phyloP scores from a whole-genome alignment of 371 early-diverging fungal genomes.

The Mucor circinelloides region DNA sequence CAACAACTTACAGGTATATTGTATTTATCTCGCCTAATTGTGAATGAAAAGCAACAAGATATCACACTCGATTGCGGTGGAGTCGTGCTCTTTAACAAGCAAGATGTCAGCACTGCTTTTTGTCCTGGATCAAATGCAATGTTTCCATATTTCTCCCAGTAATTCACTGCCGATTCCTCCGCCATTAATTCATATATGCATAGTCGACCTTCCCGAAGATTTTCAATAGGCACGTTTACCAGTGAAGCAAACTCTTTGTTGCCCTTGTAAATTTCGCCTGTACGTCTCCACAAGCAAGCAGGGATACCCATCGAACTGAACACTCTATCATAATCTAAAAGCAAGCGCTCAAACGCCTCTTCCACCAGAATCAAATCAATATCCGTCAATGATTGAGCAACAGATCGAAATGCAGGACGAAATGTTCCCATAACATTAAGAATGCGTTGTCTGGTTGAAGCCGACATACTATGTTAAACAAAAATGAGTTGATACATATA shows the following conservation, averaged over 20 bases:
- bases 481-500: not conserved
- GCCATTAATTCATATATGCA: slow-evolving; percentile 91
- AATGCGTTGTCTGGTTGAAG: slow-evolving; percentile 74
- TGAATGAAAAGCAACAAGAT: slow-evolving; percentile 91
- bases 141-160: slow-evolving; percentile 92
- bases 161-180: slow-evolving; percentile 87
- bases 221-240: slow-evolving; percentile 81
- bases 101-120: slow-evolving; percentile 93
- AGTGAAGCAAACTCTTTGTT: slow-evolving; percentile 93
- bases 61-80: slow-evolving; percentile 56
- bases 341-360: slow-evolving; percentile 90
- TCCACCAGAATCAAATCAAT: slow-evolving; percentile 91
- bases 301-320: slow-evolving; percentile 95
- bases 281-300: slow-evolving; percentile 92
- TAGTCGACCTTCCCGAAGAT: slow-evolving; percentile 72
- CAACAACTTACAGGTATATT: slow-evolving; percentile 64
- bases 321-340: slow-evolving; percentile 68
- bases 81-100: slow-evolving; percentile 63
- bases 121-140: slow-evolving; percentile 95
- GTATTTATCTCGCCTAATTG: slow-evolving; percentile 89
- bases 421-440: slow-evolving; percentile 86
- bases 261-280: slow-evolving; percentile 95
- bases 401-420: slow-evolving; percentile 82
- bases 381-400: slow-evolving; percentile 90
- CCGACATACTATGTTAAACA: slow-evolving; percentile 70